phyloP scores from a whole-genome alignment of 2,329 filamentous ascomycete genomes.

The Scedosporium apiospermum region DNA sequence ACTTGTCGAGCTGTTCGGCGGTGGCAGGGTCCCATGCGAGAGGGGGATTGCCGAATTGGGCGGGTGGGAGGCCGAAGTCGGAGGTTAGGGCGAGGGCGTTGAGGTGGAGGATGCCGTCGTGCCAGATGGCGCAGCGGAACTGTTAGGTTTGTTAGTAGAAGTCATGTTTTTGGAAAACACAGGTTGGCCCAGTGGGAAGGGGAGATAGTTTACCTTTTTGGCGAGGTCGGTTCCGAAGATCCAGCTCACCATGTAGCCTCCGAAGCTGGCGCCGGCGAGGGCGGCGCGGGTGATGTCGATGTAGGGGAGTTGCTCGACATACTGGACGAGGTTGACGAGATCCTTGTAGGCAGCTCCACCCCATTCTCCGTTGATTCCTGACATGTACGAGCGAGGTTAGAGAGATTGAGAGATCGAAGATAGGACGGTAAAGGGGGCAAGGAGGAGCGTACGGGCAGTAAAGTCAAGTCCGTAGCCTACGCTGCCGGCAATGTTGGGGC shows the following conservation, averaged over 20 bases:
- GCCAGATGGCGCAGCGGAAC: constrained; percentile 28
- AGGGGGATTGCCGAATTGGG: constrained; percentile 32
- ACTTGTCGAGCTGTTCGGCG: constrained; percentile 30
- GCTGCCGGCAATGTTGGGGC: constrained; percentile 50
- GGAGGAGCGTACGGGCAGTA: constrained; percentile 15
- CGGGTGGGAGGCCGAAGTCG: constrained; percentile 14
- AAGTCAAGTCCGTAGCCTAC: constrained; percentile 41
- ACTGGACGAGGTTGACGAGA: constrained; percentile 41
- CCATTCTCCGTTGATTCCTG: constrained; percentile 41
- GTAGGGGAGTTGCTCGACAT: constrained; percentile 40
- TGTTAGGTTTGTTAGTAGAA: not conserved
- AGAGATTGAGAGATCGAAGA: not conserved
- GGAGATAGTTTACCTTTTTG: constrained; percentile 24
- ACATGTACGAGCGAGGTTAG: constrained; percentile 20
- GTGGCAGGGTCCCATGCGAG: constrained; percentile 28
- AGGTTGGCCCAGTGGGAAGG: constrained; percentile 6
- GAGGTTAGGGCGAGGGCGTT: constrained; percentile 17
- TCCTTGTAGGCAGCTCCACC: constrained; percentile 26
- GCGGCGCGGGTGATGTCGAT: constrained; percentile 44
- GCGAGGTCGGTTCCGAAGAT: constrained; percentile 44
- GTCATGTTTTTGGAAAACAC: not conserved
- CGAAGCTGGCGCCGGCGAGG: constrained; percentile 42
- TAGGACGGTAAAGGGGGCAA: not conserved
- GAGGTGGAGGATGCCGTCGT: constrained; percentile 34
- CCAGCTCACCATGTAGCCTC: constrained; percentile 54